Evolutionary conservation across 768 basidiomycete genomes (phyloP).

Genomic region (Terana coerulea): DNA sequence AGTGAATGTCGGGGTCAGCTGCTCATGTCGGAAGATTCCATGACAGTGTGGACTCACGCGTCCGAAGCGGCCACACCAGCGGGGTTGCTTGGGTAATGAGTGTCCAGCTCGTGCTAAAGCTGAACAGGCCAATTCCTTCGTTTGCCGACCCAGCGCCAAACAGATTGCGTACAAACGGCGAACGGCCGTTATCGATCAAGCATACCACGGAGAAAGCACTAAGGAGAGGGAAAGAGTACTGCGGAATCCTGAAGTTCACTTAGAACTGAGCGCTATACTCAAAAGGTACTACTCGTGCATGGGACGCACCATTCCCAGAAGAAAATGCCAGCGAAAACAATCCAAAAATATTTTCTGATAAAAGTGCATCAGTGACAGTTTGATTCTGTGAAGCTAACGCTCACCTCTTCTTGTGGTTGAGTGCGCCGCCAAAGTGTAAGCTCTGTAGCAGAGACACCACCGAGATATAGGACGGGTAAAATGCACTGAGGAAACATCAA

Average conservation of each 20-base stretch:
- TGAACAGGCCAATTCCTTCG: constrained; percentile 46
- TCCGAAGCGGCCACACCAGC: constrained; percentile 51
- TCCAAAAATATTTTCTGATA: constrained; percentile 48
- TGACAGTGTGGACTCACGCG: constrained; percentile 36
- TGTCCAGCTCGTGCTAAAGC: constrained; percentile 46
- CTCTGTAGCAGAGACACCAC: constrained; percentile 49
- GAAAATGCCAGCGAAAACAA: constrained; percentile 44
- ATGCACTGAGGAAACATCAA: constrained; percentile 27
- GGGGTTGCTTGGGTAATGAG: constrained; percentile 52
- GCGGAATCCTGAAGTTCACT: constrained; percentile 25
- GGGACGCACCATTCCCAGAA: constrained; percentile 38
- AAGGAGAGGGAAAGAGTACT: constrained; percentile 36
- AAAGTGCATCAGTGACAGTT: no score
- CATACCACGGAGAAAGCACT: constrained; percentile 50
- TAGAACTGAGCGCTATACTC: background rate
- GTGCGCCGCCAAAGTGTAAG: constrained; percentile 44
- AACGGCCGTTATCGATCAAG: constrained; percentile 42
- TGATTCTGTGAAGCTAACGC: background rate
- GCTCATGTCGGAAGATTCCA: constrained; percentile 14
- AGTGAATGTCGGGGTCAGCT: background rate
- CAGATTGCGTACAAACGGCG: constrained; percentile 34
- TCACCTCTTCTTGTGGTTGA: constrained; percentile 43
- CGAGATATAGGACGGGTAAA: constrained; percentile 49
- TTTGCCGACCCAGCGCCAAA: constrained; percentile 45
- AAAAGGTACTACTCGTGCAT: background rate